These are phyloP conservation scores for Carex arenaria DNA, from an alignment of 202 grass and related monocot genomes.

Conservation along the genomic window DNA sequence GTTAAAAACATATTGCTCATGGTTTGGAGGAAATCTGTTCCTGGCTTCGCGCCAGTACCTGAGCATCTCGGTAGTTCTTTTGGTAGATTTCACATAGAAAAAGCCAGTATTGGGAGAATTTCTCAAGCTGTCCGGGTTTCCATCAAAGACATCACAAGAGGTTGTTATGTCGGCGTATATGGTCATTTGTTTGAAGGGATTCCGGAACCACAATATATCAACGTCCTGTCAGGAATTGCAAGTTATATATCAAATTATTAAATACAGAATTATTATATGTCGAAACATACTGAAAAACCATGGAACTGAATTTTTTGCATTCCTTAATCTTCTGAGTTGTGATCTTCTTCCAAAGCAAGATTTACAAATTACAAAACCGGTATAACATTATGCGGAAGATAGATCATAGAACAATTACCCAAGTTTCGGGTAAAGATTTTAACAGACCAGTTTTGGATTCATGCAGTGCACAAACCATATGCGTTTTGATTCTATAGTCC, in stretches of 20 bases:
- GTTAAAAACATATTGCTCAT: slow-evolving; percentile 46
- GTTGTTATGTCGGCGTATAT: slow-evolving; percentile 43
- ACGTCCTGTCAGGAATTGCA: slow-evolving; percentile 33
- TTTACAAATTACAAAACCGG: not conserved
- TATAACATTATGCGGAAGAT: not conserved
- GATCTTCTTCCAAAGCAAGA: not conserved
- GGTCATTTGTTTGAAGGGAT: slow-evolving; percentile 50
- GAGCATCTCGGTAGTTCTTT: slow-evolving; percentile 31
- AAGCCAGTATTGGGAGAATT: slow-evolving; percentile 56
- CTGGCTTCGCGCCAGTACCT: slow-evolving; percentile 37
- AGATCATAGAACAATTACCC: not conserved
- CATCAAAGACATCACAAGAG: slow-evolving; percentile 36
- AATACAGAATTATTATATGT: not conserved
- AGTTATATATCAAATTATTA: not conserved
- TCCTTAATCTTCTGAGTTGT: not conserved
- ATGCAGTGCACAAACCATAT: no score
- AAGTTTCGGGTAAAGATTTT: not conserved
- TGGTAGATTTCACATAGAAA: slow-evolving; percentile 45
- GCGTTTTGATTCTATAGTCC: no score
- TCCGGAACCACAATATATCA: slow-evolving; percentile 50
- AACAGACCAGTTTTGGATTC: no score
- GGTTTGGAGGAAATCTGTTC: slow-evolving; percentile 22
- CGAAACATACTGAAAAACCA: not conserved
- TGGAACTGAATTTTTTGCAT: not conserved
- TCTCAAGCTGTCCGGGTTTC: not conserved